phyloP scores from a whole-genome alignment of 2,329 filamentous ascomycete genomes.

The Mariannaea elegans region DNA sequence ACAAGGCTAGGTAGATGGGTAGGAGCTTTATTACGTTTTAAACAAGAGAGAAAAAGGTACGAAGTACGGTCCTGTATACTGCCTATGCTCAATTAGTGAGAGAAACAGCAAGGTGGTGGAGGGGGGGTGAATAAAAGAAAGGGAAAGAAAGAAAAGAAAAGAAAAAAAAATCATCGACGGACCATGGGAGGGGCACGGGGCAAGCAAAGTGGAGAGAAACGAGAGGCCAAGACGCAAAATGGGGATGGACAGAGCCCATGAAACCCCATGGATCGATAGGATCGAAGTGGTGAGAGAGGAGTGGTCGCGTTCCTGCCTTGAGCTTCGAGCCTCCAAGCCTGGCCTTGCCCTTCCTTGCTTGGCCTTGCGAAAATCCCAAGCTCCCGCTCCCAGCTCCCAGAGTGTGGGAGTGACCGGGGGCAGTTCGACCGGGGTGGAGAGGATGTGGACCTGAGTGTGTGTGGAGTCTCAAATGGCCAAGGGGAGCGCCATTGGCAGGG shows the following conservation, averaged over 20 bases:
- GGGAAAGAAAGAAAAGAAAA: background rate
- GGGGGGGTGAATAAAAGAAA: background rate
- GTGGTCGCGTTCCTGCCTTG: constrained; percentile 23
- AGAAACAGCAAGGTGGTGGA: too few species aligned
- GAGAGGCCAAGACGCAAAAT: constrained; percentile 36
- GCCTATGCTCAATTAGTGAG: background rate
- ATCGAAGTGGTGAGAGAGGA: constrained; percentile 40
- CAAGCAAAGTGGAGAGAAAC: background rate
- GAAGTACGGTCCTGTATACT: too few species aligned
- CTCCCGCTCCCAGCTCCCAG: constrained; percentile 22
- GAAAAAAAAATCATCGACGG: background rate
- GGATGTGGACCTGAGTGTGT: background rate
- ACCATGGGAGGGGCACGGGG: constrained; percentile 1
- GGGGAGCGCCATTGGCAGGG: constrained; percentile 3
- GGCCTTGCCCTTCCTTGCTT: constrained; percentile 5
- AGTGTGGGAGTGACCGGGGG: constrained; percentile 22
- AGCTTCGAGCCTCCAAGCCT: constrained; percentile 17
- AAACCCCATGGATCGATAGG: constrained; percentile 49
- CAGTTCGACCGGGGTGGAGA: constrained; percentile 3
- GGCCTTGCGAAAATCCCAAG: constrained; percentile 23
- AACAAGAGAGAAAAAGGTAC: constrained; percentile 6
- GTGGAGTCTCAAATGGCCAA: background rate
- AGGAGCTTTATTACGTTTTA: constrained; percentile 20
- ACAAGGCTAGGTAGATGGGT: background rate
- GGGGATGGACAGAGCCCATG: constrained; percentile 41